Conservation (phyloP, 441 rosid genomes). For the Erodium trifolium region DNA sequence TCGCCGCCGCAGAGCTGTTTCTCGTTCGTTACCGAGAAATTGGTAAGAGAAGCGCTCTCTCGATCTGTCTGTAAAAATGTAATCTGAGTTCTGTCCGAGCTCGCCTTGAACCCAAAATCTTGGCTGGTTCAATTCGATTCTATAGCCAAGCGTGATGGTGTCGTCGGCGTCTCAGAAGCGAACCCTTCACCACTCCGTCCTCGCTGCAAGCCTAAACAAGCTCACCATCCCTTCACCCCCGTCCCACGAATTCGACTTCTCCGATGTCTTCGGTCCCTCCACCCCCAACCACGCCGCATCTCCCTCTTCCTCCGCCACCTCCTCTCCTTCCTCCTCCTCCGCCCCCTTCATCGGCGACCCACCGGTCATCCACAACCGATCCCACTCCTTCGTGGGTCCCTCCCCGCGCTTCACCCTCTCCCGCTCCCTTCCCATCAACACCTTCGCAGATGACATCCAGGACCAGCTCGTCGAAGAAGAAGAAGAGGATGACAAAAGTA, state of each 20-base stretch:
- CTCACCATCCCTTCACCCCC: conserved; percentile 48
- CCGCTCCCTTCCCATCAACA: conserved; percentile 37
- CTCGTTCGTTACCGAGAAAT: too few species aligned
- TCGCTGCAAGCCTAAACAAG: conserved; percentile 45
- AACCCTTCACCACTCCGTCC: conserved; percentile 31
- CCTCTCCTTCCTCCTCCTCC: conserved; percentile 10
- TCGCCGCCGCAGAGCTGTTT: too few species aligned
- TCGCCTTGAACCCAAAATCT: neutral
- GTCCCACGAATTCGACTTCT: conserved; percentile 39
- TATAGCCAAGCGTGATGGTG: conserved; percentile 16
- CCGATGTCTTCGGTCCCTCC: conserved; percentile 43
- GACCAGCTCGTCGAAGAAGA: too few species aligned
- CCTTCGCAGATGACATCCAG: conserved; percentile 13
- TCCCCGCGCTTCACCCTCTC: conserved; percentile 56
- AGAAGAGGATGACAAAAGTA: too few species aligned
- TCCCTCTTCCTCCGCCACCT: conserved; percentile 13
- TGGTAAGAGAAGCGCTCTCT: too few species aligned
- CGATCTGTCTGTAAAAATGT: neutral
- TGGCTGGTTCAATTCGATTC: conserved; percentile 15
- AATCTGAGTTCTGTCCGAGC: neutral
- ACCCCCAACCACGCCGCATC: conserved; percentile 26
- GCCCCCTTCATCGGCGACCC: conserved; percentile 31
- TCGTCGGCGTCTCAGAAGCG: conserved; percentile 36
- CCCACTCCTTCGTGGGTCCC: conserved; percentile 71
- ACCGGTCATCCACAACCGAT: conserved; percentile 47